phyloP scores from a whole-genome alignment of 1,284 basidiomycete species.

The Heliocybe sulcata region DNA sequence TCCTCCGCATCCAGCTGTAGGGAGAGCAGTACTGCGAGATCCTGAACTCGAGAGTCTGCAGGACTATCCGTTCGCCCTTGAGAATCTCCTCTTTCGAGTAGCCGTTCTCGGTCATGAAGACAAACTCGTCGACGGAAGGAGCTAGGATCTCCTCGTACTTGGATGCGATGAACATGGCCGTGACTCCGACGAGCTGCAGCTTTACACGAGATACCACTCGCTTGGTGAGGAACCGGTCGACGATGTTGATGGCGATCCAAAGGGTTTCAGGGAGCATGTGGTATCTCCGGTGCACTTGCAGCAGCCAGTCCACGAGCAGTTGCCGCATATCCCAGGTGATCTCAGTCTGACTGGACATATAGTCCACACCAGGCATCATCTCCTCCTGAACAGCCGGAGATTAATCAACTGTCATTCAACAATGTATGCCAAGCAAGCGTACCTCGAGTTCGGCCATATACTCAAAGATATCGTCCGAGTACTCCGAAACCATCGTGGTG shows the following conservation, averaged over 20 bases:
- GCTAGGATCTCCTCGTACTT: slow-evolving; percentile 99
- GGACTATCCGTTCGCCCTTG: slow-evolving; percentile 94
- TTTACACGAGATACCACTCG: slow-evolving; percentile 92
- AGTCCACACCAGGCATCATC: slow-evolving; percentile 89
- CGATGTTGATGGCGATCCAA: slow-evolving; percentile 96
- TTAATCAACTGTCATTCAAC: slow-evolving; percentile 9
- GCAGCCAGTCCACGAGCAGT: slow-evolving; percentile 95
- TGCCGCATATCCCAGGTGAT: slow-evolving; percentile 96
- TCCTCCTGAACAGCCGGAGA: slow-evolving; percentile 44
- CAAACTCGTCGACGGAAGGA: slow-evolving; percentile 91
- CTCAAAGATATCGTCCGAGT: slow-evolving; percentile 93
- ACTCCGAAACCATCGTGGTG: slow-evolving; percentile 97
- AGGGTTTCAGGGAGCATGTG: slow-evolving; percentile 97
- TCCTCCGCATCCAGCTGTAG: slow-evolving; percentile 98
- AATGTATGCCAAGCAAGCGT: slow-evolving; percentile 14
- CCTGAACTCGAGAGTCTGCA: slow-evolving; percentile 92
- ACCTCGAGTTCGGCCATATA: slow-evolving; percentile 96
- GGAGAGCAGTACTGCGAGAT: slow-evolving; percentile 98
- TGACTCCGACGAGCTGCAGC: slow-evolving; percentile 96
- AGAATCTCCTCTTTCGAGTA: slow-evolving; percentile 95
- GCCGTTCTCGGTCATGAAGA: slow-evolving; percentile 95
- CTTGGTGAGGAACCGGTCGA: slow-evolving; percentile 94
- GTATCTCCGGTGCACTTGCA: slow-evolving; percentile 96
- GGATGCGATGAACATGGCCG: slow-evolving; percentile 95
- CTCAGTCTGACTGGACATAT: slow-evolving; percentile 94